These are phyloP conservation scores for Microthlaspi erraticum DNA, from an alignment of 345 rosid species.

Conservation along the genomic window DNA sequence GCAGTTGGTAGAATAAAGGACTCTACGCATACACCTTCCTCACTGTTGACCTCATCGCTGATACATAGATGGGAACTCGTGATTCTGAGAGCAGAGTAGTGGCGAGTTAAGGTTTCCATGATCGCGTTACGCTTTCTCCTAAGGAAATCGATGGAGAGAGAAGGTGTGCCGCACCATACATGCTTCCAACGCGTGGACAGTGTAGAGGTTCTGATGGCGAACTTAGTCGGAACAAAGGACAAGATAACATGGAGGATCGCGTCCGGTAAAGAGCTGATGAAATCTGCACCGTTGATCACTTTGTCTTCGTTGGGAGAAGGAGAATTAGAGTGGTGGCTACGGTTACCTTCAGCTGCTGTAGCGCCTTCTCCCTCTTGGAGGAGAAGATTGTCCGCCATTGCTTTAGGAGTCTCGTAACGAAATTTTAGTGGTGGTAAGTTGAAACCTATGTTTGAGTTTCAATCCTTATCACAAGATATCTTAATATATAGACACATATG, in stretches of 20 bases:
- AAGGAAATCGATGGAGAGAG: not conserved
- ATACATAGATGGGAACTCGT: not conserved
- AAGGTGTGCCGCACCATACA: not conserved
- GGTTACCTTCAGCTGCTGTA: not conserved
- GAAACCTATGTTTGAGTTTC: too few species aligned
- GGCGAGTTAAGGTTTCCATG: not conserved
- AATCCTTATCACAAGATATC: too few species aligned
- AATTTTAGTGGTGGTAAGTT: too few species aligned
- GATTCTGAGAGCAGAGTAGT: not conserved
- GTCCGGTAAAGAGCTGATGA: slow-evolving; percentile 10
- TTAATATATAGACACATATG: too few species aligned
- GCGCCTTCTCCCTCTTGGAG: not conserved
- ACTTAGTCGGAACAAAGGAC: not conserved
- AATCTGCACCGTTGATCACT: not conserved
- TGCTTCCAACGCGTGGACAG: not conserved
- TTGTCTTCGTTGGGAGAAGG: too few species aligned
- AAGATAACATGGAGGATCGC: slow-evolving; percentile 1
- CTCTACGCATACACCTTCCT: too few species aligned
- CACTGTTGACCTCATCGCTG: not conserved
- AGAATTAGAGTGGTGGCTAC: not conserved
- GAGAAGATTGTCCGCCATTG: not conserved
- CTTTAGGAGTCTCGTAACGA: too few species aligned
- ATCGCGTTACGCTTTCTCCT: not conserved
- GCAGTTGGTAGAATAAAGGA: too few species aligned
- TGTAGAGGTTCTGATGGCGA: not conserved